Conservation (phyloP, 352 stramenopile species). For the Phytophthora boehmeriae region DNA sequence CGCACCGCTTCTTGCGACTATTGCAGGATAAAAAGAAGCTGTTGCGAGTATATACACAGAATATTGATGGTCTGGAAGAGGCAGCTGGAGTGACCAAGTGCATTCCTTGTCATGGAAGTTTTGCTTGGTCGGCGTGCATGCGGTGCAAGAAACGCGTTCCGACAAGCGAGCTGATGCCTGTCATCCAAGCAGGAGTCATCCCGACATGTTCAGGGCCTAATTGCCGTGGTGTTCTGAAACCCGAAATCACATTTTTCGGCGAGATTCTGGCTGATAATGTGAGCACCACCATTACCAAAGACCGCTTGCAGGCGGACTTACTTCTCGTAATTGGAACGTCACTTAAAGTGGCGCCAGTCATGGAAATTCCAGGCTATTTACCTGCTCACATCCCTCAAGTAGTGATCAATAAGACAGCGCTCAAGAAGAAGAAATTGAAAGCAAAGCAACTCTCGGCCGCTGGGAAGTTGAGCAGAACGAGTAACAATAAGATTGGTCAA, state of each 20-base stretch:
- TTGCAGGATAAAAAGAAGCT: conserved; percentile 93
- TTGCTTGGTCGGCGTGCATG: conserved; percentile 92
- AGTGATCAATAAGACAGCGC: conserved; percentile 90
- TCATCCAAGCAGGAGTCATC: conserved; percentile 81
- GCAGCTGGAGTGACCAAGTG: conserved; percentile 91
- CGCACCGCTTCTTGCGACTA: conserved; percentile 95
- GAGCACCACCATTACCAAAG: conserved; percentile 73
- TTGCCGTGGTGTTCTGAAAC: conserved; percentile 95
- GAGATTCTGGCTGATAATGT: conserved; percentile 93
- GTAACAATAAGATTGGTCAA: conserved; percentile 21
- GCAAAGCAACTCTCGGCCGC: conserved; percentile 35
- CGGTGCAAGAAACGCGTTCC: conserved; percentile 72
- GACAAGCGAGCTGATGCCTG: conserved; percentile 60
- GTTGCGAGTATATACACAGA: conserved; percentile 96
- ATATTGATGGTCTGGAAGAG: conserved; percentile 97
- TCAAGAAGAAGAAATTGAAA: conserved; percentile 80
- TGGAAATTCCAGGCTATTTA: conserved; percentile 89
- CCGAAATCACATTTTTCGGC: conserved; percentile 98
- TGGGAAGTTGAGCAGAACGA: conserved; percentile 25
- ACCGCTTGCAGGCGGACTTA: conserved; percentile 89
- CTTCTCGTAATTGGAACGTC: conserved; percentile 98
- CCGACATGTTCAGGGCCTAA: conserved; percentile 63
- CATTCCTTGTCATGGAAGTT: conserved; percentile 95
- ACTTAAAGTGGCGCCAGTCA: conserved; percentile 95
- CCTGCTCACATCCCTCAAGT: conserved; percentile 82